A percentile compares a stretch with the other conserved stretches of the same genome.
Evolutionary conservation across 148 eudicot genomes (phyloP).

Genomic region (Nyssa sinensis): DNA sequence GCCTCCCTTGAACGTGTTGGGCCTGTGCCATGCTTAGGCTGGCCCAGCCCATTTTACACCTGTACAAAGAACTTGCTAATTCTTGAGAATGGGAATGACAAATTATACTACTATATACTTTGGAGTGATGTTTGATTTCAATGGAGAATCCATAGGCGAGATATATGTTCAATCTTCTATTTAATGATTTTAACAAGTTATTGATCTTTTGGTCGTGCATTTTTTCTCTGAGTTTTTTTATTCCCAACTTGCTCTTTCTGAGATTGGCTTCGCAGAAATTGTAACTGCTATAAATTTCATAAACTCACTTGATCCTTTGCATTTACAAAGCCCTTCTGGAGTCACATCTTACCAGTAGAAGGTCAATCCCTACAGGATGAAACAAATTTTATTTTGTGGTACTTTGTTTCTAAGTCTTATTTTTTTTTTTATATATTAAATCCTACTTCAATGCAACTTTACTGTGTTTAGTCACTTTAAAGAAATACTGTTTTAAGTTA

Average conservation of each 20-base stretch:
- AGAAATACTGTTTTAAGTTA: not conserved
- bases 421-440: not conserved
- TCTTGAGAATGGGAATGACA: not conserved
- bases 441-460: not conserved
- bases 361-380: not conserved
- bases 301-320: too few species aligned
- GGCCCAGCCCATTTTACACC: too few species aligned
- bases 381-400: too few species aligned
- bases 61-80: not conserved
- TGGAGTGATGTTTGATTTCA: not conserved
- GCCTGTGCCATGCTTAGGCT: too few species aligned
- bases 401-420: not conserved
- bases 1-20: too few species aligned
- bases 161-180: not conserved
- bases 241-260: not conserved
- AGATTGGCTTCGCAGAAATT: not conserved
- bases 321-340: not conserved
- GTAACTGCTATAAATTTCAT: not conserved
- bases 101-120: not conserved
- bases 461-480: not conserved
- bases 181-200: too few species aligned
- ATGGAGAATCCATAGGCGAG: not conserved
- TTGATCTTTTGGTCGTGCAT: too few species aligned
- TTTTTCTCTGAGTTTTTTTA: not conserved
- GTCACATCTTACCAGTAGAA: not conserved